phyloP scores from a whole-genome alignment of 2,329 filamentous ascomycete species.

The Nemania bipapillata region DNA sequence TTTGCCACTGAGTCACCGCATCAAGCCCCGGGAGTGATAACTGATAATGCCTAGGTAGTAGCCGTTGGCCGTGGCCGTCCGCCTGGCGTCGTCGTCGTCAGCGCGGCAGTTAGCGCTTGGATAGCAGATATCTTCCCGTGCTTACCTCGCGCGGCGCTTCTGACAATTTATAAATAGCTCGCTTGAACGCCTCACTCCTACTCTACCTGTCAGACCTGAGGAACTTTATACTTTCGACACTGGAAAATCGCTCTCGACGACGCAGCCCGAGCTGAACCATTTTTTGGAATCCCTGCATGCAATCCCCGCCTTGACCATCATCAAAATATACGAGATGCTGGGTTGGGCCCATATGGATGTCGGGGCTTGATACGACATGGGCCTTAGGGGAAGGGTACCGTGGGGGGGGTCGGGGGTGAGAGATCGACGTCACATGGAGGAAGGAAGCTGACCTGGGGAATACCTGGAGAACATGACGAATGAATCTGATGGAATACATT shows the following conservation, averaged over 20 bases:
- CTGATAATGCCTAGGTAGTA: conserved; percentile 6
- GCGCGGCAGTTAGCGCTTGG: conserved; percentile 17
- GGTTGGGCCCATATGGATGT: neutral
- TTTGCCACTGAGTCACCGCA: conserved; percentile 33
- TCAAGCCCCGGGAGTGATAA: conserved; percentile 29
- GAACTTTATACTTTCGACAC: conserved; percentile 18
- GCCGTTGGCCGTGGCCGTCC: conserved; percentile 38
- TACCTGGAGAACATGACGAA: conserved; percentile 20
- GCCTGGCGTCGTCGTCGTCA: conserved; percentile 52
- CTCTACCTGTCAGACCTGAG: conserved; percentile 30
- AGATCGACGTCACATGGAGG: conserved; percentile 18
- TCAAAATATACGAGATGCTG: conserved; percentile 11
- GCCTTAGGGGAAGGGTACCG: neutral
- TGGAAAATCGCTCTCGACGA: conserved; percentile 19
- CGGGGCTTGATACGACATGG: conserved; percentile 1
- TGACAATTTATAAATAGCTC: conserved; percentile 39
- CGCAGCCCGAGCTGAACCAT: conserved; percentile 28
- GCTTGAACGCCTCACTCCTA: conserved; percentile 31
- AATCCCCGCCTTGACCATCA: neutral
- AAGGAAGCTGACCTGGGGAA: conserved; percentile 19
- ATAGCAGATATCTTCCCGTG: conserved; percentile 16
- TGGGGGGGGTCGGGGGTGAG: neutral
- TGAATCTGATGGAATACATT: neutral
- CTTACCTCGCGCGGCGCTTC: conserved; percentile 10
- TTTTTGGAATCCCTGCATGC: neutral